Conservation (phyloP, 208 protist genomes). For the Leptomonas seymouri region DNA sequence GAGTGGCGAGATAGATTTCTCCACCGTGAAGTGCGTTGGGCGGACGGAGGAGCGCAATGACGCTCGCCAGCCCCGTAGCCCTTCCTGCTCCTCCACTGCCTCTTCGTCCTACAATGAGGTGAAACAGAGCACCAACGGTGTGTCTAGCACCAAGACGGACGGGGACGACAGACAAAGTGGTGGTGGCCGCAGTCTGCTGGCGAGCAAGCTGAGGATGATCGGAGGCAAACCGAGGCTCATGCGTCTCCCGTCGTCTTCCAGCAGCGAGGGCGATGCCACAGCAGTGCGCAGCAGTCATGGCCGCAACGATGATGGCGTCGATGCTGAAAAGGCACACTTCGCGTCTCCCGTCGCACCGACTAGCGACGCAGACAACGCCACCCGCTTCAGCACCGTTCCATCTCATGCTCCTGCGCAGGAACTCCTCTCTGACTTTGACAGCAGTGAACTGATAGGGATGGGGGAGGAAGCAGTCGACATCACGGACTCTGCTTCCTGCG, state of each 20-base stretch:
- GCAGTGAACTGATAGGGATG: neutral
- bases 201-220: conserved; percentile 8
- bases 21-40: conserved; percentile 5
- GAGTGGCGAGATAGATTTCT: conserved; percentile 58
- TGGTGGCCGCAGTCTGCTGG: neutral
- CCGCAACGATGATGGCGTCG: neutral
- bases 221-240: conserved; percentile 10
- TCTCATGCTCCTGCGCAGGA: neutral
- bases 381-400: neutral
- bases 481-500: neutral
- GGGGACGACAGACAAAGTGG: neutral
- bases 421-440: conserved; percentile 1
- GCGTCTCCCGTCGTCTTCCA: conserved; percentile 8
- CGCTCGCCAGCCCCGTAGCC: neutral
- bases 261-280: neutral
- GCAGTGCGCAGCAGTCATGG: too few species aligned
- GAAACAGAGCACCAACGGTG: neutral
- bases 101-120: neutral
- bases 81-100: neutral
- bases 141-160: neutral
- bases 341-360: neutral
- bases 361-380: neutral
- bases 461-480: neutral
- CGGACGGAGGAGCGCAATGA: neutral
- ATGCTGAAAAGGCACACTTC: neutral